Evolutionary conservation across 176 grass and related monocot species (phyloP).

Genomic region (Phragmites australis): DNA sequence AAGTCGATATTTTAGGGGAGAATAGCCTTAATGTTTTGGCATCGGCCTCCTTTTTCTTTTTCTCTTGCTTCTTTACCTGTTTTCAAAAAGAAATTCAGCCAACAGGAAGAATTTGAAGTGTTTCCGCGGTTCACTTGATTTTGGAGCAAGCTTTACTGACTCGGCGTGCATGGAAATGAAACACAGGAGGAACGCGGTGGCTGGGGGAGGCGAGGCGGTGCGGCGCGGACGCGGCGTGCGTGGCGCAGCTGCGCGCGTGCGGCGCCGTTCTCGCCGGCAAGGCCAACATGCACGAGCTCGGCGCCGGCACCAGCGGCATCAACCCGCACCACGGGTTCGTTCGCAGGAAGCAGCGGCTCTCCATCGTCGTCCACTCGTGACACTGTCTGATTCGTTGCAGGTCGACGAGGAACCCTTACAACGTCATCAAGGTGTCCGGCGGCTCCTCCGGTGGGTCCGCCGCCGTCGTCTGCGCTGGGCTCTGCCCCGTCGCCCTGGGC

Average conservation of each 20-base stretch:
- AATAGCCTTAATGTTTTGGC: too few species aligned
- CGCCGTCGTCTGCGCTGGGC: slow-evolving; percentile 71
- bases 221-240: slow-evolving; percentile 64
- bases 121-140: too few species aligned
- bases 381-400: too few species aligned
- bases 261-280: slow-evolving; percentile 77
- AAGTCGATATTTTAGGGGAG: too few species aligned
- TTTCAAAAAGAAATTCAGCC: too few species aligned
- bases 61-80: too few species aligned
- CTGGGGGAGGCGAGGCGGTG: slow-evolving; percentile 58
- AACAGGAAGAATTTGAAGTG: too few species aligned
- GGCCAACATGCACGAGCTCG: slow-evolving; percentile 97
- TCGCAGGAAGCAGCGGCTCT: too few species aligned
- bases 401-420: slow-evolving; percentile 79
- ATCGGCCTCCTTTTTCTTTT: too few species aligned
- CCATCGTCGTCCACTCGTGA: too few species aligned
- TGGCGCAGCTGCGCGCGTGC: slow-evolving; percentile 76
- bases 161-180: too few species aligned
- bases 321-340: slow-evolving; percentile 60
- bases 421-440: slow-evolving; percentile 63
- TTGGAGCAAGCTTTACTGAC: too few species aligned
- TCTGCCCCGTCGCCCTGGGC: slow-evolving; percentile 88
- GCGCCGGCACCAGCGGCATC: slow-evolving; percentile 60
- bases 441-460: slow-evolving; percentile 88
- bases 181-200: slow-evolving; percentile 76